Evolutionary conservation across 1,284 basidiomycete species (phyloP), one percentile per base, ranked within the genome.

Genomic region (Fomitopsis palustris): DNA sequence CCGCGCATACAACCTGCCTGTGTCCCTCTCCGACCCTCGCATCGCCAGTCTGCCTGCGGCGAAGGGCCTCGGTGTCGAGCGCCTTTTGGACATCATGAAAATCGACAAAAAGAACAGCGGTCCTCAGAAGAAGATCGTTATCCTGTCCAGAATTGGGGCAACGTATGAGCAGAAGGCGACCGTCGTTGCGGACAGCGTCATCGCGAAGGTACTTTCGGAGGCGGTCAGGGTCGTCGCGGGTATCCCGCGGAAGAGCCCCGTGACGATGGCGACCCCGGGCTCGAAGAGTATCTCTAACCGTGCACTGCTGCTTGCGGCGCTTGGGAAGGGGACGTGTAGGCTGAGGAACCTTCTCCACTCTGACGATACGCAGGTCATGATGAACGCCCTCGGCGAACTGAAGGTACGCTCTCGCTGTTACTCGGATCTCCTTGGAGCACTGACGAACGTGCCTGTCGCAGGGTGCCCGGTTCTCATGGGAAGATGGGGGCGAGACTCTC

Each of bases 361-460:
- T 9, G 96, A 99, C 70, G 96, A 99, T 73, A 99, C 96, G 0
- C 94, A 95, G 67, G 96, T 99, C 59, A 99, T 99, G 97, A 98
- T 99, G 95, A 82, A 88, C 17, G 94, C 95, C 27, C 79, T 98
- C 19, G 80, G 87, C 52, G 93, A 95, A 59, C 86, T 99, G 62
- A 88, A 94, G 79, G 92, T 91, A 62, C 53, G 79, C 67, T 53
- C n/a, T 37, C 9, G 21, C 14, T 57, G 21, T 51, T 33, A 27
- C n/a, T 5, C 25, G 47, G 14, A 17, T 51, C 43, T 59, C 39
- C 21, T 17, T 54, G 9, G 51, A 37, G 25, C 29, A 17, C 25
- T 29, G 35, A 57, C 21, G 10, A 47, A 12, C 25, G 5, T 29
- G 14, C 10, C 19, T 54, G 39, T 35, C 59, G 59, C 65, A 94